Base-by-base conservation (phyloP, 2,329 filamentous ascomycete genomes). In the Penicillium polonicum region DNA sequence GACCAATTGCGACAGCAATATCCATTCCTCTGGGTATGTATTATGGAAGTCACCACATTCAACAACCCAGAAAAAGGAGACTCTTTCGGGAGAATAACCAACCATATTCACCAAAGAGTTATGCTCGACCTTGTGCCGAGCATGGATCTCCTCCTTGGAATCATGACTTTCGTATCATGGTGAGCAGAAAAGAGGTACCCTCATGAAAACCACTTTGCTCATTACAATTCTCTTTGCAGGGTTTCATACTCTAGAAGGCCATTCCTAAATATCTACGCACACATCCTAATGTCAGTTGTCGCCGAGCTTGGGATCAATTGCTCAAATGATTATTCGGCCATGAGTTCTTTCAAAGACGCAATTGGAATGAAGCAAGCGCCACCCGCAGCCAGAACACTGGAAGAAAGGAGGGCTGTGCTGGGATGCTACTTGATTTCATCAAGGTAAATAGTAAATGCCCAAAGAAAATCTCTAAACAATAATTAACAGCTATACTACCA, bases 391-490 rank as follows among this genome's bases (percentile, higher is more conserved):
- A 46, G 79, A 43, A 81, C 80, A 0, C 74, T 79, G 57, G 82
- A 84, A 59, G 81, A 83, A 53, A 73, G 79, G 7, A 75, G 83
- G 58, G 78, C 79, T 3, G 71, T 80, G 1, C 66, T 85, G 13
- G 77, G 78, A 1, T 75, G 79, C 23, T 85, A 80, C 69, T 75
- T 75, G 9, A 61, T 80, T 19, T 76, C 66, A 60, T 76, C 74
- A 51, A 67, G 64, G 75, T 79, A 69, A 52, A 23, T 46, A 41
- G 74, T 78, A 69, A 35, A 23, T 29, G 7, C 10, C 12, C 10
- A 27, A 25, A 19, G 12, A 15, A 46, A 6, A 8, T 36, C 50
- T 27, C 52, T 19, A 25, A 41, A 23, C 19, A 41, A 43, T 7
- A 9, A 36, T 8, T 50, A 21, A 55, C 21, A 50, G 13, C 12